These are phyloP conservation scores for Thecamonas trahens DNA, from an alignment of 78 protist species.

Conservation along the genomic window DNA sequence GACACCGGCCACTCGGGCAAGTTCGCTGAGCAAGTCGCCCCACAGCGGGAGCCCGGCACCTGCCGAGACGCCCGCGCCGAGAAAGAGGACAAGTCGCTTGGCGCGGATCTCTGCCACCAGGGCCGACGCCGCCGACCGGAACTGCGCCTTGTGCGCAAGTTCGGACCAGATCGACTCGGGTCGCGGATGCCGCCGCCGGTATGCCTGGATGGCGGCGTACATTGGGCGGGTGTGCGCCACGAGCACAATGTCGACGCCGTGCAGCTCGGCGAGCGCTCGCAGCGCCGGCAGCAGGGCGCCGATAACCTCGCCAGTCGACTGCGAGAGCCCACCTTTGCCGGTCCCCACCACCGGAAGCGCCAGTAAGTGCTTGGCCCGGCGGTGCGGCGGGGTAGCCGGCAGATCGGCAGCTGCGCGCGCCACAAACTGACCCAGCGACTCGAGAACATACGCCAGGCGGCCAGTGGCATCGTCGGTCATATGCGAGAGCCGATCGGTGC, in stretches of 20 bases:
- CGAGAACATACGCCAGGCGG: too few species aligned
- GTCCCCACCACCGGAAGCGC: constrained; percentile 64
- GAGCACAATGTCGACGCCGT: constrained; percentile 35
- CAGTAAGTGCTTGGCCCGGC: constrained; percentile 25
- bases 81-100: constrained; percentile 28
- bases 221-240: constrained; percentile 26
- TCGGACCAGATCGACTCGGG: background rate
- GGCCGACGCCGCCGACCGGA: constrained; percentile 4
- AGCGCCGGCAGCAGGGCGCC: constrained; percentile 24
- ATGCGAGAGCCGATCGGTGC: too few species aligned
- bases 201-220: constrained; percentile 18
- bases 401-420: too few species aligned
- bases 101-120: too few species aligned
- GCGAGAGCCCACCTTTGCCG: constrained; percentile 47
- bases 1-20: constrained; percentile 40
- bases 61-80: constrained; percentile 43
- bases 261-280: constrained; percentile 15
- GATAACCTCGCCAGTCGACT: constrained; percentile 37
- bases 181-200: constrained; percentile 11
- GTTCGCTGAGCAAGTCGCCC: constrained; percentile 24
- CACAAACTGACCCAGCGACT: too few species aligned
- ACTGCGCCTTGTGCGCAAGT: constrained; percentile 20
- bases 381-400: background rate
- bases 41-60: constrained; percentile 63
- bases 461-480: too few species aligned